phyloP scores from a whole-genome alignment of 176 grass and related monocot species.

The Areca catechu region DNA sequence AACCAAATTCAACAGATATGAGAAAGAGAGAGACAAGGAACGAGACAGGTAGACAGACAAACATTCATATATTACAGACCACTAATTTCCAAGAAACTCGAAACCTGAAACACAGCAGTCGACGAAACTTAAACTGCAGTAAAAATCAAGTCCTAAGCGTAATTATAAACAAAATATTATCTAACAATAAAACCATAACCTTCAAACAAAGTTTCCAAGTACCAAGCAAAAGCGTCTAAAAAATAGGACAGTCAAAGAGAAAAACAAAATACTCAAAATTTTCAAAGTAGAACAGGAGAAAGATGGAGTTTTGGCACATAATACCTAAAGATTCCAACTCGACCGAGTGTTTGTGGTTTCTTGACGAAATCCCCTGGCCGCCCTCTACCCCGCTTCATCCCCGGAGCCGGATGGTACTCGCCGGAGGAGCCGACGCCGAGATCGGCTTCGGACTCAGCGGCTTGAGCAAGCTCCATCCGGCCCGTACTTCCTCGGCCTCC shows the following conservation, averaged over 20 bases:
- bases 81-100: no score
- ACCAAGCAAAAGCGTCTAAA: no score
- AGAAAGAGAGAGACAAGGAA: background rate
- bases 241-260: background rate
- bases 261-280: background rate
- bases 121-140: no score
- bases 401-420: slow-evolving; percentile 69
- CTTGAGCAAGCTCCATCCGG: slow-evolving; percentile 72
- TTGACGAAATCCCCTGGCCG: slow-evolving; percentile 44
- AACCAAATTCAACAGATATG: background rate
- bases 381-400: slow-evolving; percentile 84
- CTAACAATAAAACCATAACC: no score
- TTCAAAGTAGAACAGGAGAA: no score
- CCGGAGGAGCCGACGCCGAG: slow-evolving; percentile 62
- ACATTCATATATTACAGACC: no score
- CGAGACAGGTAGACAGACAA: background rate
- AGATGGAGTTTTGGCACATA: background rate
- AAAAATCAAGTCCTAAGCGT: no score
- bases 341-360: slow-evolving; percentile 23
- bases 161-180: no score
- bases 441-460: slow-evolving; percentile 88
- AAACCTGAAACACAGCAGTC: no score
- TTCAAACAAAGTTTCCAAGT: no score
- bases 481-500: slow-evolving; percentile 88
- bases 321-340: slow-evolving; percentile 39